Conservation (phyloP, 2,329 filamentous ascomycete species). For the Phaeosphaeriaceae sp. region DNA sequence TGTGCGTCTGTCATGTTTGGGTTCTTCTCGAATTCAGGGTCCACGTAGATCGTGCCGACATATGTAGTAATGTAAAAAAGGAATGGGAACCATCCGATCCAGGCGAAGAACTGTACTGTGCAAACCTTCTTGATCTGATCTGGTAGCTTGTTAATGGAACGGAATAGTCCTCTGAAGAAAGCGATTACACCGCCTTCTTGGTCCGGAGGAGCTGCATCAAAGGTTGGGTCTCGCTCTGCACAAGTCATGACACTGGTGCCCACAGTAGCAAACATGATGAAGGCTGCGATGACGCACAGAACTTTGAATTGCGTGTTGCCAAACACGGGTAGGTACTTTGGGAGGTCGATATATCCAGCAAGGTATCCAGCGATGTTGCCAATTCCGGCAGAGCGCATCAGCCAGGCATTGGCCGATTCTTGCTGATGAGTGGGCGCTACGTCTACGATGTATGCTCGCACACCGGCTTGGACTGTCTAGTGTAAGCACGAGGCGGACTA, state of each 20-base stretch:
- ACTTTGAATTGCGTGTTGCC: conserved; percentile 93
- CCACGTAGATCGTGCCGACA: conserved; percentile 89
- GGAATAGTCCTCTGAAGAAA: conserved; percentile 82
- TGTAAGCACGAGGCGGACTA: background rate
- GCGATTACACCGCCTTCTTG: conserved; percentile 69
- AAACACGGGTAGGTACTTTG: conserved; percentile 76
- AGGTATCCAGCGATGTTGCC: conserved; percentile 93
- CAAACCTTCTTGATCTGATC: conserved; percentile 85
- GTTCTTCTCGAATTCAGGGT: conserved; percentile 78
- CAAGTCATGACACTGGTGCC: conserved; percentile 73
- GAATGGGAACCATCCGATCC: conserved; percentile 96
- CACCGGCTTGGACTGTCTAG: conserved; percentile 78
- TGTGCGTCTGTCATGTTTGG: conserved; percentile 79
- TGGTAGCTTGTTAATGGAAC: conserved; percentile 78
- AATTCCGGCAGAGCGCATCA: conserved; percentile 81
- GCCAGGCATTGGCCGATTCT: conserved; percentile 93
- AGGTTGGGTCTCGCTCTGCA: conserved; percentile 79
- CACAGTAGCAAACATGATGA: conserved; percentile 74
- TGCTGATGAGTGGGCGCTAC: conserved; percentile 92
- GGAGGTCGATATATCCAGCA: conserved; percentile 83
- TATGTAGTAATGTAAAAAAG: conserved; percentile 96
- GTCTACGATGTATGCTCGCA: conserved; percentile 92
- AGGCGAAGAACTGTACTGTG: conserved; percentile 69
- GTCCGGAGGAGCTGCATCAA: conserved; percentile 65
- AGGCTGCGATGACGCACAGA: conserved; percentile 82